Conservation (phyloP, 208 protist genomes). For the Dictyostelium gargantuum region DNA sequence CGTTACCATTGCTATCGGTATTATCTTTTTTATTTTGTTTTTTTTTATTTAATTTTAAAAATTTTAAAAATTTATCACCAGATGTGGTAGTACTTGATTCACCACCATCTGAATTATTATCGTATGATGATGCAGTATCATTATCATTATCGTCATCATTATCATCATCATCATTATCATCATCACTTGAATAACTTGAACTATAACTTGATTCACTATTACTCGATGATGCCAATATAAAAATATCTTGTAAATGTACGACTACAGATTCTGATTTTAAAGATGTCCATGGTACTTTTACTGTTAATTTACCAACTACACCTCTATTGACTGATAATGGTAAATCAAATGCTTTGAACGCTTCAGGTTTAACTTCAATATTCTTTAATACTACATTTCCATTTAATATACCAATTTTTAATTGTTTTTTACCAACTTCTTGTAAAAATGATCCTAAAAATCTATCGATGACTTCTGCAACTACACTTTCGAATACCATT, state of each 20-base stretch:
- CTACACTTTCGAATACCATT: constrained; percentile 49
- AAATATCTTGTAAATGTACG: constrained; percentile 40
- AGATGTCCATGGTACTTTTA: constrained; percentile 43
- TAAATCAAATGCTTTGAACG: constrained; percentile 48
- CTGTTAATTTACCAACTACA: constrained; percentile 1
- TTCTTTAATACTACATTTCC: constrained; percentile 51
- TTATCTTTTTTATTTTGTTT: neutral
- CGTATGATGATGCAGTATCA: neutral
- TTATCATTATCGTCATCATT: neutral
- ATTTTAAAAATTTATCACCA: constrained; percentile 34
- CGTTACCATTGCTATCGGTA: neutral
- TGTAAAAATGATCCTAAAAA: constrained; percentile 49
- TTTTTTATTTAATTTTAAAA: constrained; percentile 40
- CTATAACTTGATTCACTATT: neutral
- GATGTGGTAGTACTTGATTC: neutral
- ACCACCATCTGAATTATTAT: too few relatives aligned
- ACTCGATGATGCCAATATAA: constrained; percentile 16
- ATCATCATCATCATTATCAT: neutral
- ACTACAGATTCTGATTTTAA: constrained; percentile 44
- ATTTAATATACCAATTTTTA: constrained; percentile 54
- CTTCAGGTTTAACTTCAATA: constrained; percentile 53
- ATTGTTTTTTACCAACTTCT: constrained; percentile 56
- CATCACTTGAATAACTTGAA: too few relatives aligned
- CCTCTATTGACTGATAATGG: constrained; percentile 31
- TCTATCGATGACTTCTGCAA: constrained; percentile 61